Evolutionary conservation across 1,139 yeast species (phyloP).

Genomic region (Wickerhamomyces sp.): DNA sequence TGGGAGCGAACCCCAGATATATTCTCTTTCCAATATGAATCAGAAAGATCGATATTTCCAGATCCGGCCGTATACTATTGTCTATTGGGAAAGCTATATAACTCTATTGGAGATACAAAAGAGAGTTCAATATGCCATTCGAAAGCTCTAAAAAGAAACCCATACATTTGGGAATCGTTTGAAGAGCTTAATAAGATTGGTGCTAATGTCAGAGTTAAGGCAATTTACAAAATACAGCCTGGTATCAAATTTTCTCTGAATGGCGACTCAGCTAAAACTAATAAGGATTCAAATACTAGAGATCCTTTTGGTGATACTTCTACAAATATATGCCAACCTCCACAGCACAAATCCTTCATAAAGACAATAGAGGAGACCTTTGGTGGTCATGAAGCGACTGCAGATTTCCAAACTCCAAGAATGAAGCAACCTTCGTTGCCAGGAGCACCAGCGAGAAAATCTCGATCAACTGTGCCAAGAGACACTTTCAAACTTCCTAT

Average conservation of each 20-base stretch:
- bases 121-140: constrained; percentile 67
- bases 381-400: neutral
- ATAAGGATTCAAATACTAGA: constrained; percentile 11
- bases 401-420: constrained; percentile 43
- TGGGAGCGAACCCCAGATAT: constrained; percentile 25
- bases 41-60: constrained; percentile 44
- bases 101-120: constrained; percentile 52
- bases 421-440: constrained; percentile 40
- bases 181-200: constrained; percentile 73
- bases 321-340: constrained; percentile 6
- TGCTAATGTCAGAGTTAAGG: constrained; percentile 57
- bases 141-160: constrained; percentile 66
- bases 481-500: constrained; percentile 31
- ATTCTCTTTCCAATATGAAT: constrained; percentile 20
- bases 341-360: neutral
- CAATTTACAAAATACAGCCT: constrained; percentile 42
- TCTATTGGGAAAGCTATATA: constrained; percentile 68
- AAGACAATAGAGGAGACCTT: neutral
- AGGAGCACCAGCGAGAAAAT: constrained; percentile 50
- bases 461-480: constrained; percentile 31
- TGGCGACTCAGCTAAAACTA: neutral
- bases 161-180: constrained; percentile 83
- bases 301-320: constrained; percentile 27
- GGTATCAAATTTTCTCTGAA: constrained; percentile 14
- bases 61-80: constrained; percentile 63